A percentile compares a stretch with the other conserved stretches of the same genome.
Conservation (phyloP, 1,284 basidiomycete genomes). For the Tylopilus sp. region DNA sequence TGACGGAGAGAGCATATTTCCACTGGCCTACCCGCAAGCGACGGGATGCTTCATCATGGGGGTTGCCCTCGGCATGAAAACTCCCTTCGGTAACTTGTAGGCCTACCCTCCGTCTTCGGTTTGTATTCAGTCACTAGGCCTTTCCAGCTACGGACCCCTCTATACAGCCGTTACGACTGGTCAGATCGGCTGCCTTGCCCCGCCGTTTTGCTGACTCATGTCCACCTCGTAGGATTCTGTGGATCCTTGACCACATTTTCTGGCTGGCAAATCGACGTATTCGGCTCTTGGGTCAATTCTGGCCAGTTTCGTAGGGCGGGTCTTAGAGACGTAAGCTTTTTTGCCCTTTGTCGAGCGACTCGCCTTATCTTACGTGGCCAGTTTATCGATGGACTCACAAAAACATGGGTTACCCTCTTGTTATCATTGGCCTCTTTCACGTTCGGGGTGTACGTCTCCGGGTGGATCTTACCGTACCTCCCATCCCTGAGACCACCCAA, state of each 20-base stretch:
- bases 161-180: slow-evolving; percentile 90
- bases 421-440: slow-evolving; percentile 63
- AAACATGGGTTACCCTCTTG: slow-evolving; percentile 75
- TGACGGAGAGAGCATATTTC: slow-evolving; percentile 73
- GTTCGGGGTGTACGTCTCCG: slow-evolving; percentile 57
- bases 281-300: slow-evolving; percentile 81
- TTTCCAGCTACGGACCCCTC: slow-evolving; percentile 74
- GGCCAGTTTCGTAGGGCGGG: slow-evolving; percentile 57
- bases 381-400: slow-evolving; percentile 84
- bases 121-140: slow-evolving; percentile 8
- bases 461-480: slow-evolving; percentile 40
- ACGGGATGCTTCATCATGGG: slow-evolving; percentile 94
- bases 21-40: slow-evolving; percentile 85
- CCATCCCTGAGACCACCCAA: slow-evolving; percentile 40
- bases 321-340: slow-evolving; percentile 70
- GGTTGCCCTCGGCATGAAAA: slow-evolving; percentile 62
- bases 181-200: slow-evolving; percentile 29
- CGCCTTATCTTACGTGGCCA: slow-evolving; percentile 34
- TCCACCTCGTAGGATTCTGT: slow-evolving; percentile 71
- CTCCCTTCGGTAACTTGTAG: slow-evolving; percentile 71
- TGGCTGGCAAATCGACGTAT: slow-evolving; percentile 89
- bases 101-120: slow-evolving; percentile 31
- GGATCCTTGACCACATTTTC: slow-evolving; percentile 97
- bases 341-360: not conserved
- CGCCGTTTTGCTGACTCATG: slow-evolving; percentile 3